Percentiles rank a stretch among this genome's conserved stretches.
Evolutionary conservation across 192 early-diverging fungal species (phyloP).

Genomic region (Entomortierella lignicola): DNA sequence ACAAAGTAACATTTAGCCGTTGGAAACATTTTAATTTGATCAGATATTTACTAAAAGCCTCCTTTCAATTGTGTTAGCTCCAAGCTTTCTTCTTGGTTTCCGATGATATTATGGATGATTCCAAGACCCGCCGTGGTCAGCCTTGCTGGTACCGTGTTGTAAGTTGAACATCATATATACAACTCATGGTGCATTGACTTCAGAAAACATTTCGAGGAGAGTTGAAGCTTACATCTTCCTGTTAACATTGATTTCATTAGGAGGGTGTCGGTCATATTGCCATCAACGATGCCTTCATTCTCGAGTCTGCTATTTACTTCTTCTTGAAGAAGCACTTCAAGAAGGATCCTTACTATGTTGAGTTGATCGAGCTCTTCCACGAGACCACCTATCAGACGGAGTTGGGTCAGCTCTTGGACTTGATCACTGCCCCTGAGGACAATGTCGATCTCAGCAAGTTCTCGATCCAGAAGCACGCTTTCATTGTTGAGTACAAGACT

Average conservation of each 20-base stretch:
- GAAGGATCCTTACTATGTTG: conserved; percentile 85
- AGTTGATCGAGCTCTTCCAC: conserved; percentile 94
- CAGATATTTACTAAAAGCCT: not conserved
- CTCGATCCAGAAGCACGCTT: conserved; percentile 91
- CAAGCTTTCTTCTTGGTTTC: conserved; percentile 99
- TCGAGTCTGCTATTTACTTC: conserved; percentile 93
- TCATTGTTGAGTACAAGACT: conserved; percentile 98
- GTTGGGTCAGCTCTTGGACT: conserved; percentile 96
- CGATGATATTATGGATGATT: conserved; percentile 99
- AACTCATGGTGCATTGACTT: too few species aligned
- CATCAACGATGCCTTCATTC: conserved; percentile 96
- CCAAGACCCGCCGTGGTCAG: conserved; percentile 95
- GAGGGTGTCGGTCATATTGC: conserved; percentile 88
- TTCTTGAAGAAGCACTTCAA: conserved; percentile 96
- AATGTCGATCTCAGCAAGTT: conserved; percentile 92
- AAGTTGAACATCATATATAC: too few species aligned
- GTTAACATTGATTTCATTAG: conserved; percentile 27
- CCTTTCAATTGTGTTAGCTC: conserved; percentile 66
- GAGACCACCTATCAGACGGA: conserved; percentile 98
- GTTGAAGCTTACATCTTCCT: not conserved
- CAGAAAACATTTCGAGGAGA: too few species aligned
- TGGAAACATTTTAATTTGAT: not conserved
- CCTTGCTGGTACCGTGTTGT: conserved; percentile 94
- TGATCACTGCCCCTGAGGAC: conserved; percentile 98
- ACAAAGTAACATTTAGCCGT: too few species aligned